A percentile compares a stretch with the other conserved stretches of the same genome.
Evolutionary conservation across 345 rosid species (phyloP).

Genomic region (Eucalyptus curtisii): DNA sequence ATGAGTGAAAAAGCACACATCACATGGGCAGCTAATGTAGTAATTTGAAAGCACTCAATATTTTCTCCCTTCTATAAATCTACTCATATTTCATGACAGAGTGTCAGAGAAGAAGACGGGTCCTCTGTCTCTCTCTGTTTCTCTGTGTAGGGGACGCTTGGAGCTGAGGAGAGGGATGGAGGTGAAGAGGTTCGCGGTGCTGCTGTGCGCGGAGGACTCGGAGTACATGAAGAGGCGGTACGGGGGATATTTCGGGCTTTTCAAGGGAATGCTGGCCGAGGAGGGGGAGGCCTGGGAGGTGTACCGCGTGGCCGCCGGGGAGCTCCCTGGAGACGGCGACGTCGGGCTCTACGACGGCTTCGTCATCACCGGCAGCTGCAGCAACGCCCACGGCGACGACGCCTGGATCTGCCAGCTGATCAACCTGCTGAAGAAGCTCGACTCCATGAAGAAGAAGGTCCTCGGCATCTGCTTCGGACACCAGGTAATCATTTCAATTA

Average conservation of each 20-base stretch:
- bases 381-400: constrained; percentile 50
- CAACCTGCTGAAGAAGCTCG: constrained; percentile 25
- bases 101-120: background rate
- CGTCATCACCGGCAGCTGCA: constrained; percentile 61
- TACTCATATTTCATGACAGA: background rate
- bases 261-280: constrained; percentile 35
- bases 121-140: background rate
- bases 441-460: constrained; percentile 35
- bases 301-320: constrained; percentile 23
- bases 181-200: constrained; percentile 37
- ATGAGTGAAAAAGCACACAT: background rate
- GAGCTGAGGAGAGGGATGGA: background rate
- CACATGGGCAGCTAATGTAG: background rate
- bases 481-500: constrained; percentile 23
- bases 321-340: constrained; percentile 42
- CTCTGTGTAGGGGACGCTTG: background rate
- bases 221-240: constrained; percentile 41
- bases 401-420: constrained; percentile 47
- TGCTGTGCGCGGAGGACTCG: constrained; percentile 61
- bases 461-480: constrained; percentile 77
- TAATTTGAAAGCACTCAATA: background rate
- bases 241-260: constrained; percentile 51
- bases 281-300: constrained; percentile 57
- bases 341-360: constrained; percentile 38
- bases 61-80: background rate